These are phyloP conservation scores for Fomitopsis serialis DNA, from an alignment of 768 basidiomycete species.

Conservation along the genomic window DNA sequence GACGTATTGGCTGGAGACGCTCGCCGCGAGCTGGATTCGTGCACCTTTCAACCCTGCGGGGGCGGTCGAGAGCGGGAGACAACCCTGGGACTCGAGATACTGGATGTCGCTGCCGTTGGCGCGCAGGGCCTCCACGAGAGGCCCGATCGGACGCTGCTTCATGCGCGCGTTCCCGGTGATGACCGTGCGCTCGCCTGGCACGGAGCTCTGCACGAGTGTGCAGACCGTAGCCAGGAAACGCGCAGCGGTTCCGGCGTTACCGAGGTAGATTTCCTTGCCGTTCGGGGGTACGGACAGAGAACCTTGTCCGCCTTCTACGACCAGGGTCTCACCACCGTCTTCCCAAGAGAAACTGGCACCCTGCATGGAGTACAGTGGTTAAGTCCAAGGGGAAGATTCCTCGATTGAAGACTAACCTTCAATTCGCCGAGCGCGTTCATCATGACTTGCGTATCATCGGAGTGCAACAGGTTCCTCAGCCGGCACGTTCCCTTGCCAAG, in stretches of 20 bases:
- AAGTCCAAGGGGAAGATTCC: not conserved
- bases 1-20: slow-evolving; percentile 96
- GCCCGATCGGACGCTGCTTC: slow-evolving; percentile 97
- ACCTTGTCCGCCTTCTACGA: slow-evolving; percentile 86
- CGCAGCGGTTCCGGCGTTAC: slow-evolving; percentile 96
- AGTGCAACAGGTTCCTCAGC: slow-evolving; percentile 87
- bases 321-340: slow-evolving; percentile 91
- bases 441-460: slow-evolving; percentile 99
- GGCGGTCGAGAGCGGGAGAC: slow-evolving; percentile 82
- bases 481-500: slow-evolving; percentile 85
- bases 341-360: slow-evolving; percentile 94
- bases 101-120: slow-evolving; percentile 75
- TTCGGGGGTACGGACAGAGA: slow-evolving; percentile 68
- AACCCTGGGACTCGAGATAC: slow-evolving; percentile 77
- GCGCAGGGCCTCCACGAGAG: slow-evolving; percentile 84
- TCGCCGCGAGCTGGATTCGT: slow-evolving; percentile 82
- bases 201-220: slow-evolving; percentile 63
- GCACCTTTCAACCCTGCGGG: slow-evolving; percentile 82
- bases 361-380: slow-evolving; percentile 29
- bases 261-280: slow-evolving; percentile 89
- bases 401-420: slow-evolving; percentile 45
- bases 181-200: slow-evolving; percentile 49
- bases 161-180: slow-evolving; percentile 98
- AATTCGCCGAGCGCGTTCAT: slow-evolving; percentile 90
- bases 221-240: slow-evolving; percentile 97